A percentile compares a stretch with the other conserved stretches of the same genome.
phyloP scores from a whole-genome alignment of 805 yeast genomes.

The Ogataea trehaloabstinens region DNA sequence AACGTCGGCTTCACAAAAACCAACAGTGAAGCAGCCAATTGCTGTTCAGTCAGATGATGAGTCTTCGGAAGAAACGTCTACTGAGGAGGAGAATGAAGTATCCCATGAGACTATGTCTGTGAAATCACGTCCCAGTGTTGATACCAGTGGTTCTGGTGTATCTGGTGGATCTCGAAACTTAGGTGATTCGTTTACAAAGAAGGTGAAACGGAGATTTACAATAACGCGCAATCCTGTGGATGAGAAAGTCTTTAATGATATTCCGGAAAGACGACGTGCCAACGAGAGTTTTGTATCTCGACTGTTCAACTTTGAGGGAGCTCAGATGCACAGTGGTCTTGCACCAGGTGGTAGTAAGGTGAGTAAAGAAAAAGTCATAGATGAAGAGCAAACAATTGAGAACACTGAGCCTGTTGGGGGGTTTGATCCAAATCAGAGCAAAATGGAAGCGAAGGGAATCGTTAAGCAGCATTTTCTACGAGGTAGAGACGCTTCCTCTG shows the following conservation, averaged over 20 bases:
- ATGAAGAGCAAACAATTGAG: constrained; percentile 31
- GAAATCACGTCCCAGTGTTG: not conserved
- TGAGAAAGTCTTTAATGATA: constrained; percentile 1
- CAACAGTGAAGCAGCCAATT: constrained; percentile 4
- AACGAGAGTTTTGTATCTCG: constrained; percentile 9
- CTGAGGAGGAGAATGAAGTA: constrained; percentile 14
- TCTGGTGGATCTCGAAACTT: not conserved
- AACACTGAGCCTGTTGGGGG: constrained; percentile 41
- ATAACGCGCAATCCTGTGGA: constrained; percentile 7
- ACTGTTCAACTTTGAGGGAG: constrained; percentile 10
- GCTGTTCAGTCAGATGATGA: constrained; percentile 6
- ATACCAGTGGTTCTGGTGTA: constrained; percentile 1
- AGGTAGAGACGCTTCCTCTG: constrained; percentile 22
- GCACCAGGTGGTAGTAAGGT: constrained; percentile 17
- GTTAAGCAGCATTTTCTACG: constrained; percentile 44
- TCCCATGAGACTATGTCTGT: constrained; percentile 1
- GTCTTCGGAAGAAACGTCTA: constrained; percentile 30
- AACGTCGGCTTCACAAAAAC: constrained; percentile 4
- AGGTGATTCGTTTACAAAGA: constrained; percentile 12
- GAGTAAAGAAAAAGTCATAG: constrained; percentile 35
- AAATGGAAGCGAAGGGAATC: constrained; percentile 54
- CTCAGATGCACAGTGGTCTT: constrained; percentile 14
- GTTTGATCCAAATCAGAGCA: constrained; percentile 41
- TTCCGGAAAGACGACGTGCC: not conserved
- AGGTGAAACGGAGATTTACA: constrained; percentile 18